Evolutionary conservation across 768 basidiomycete genomes (phyloP).

Genomic region (Rhodotorula taiwanensis): DNA sequence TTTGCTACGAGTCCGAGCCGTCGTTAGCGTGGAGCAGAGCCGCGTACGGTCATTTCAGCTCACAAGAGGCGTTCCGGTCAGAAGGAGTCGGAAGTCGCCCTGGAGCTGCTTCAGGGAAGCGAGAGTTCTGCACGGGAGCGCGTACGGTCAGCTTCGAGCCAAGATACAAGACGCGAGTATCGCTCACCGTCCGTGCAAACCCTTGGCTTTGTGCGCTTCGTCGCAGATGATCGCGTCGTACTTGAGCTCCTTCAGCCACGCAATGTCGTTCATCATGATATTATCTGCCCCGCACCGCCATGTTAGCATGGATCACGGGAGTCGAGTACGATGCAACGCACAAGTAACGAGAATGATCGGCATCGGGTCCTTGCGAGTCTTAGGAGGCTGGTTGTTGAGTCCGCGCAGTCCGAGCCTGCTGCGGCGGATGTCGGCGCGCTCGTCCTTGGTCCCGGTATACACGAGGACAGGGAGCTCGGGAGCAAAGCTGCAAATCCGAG

Average conservation of each 20-base stretch:
- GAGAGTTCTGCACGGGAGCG: slow-evolving; percentile 64
- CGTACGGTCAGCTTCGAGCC: neutral
- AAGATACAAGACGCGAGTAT: neutral
- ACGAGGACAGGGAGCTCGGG: slow-evolving; percentile 62
- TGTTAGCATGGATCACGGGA: neutral
- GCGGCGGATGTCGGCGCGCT: slow-evolving; percentile 67
- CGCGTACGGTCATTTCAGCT: slow-evolving; percentile 39
- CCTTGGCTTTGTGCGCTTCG: slow-evolving; percentile 33
- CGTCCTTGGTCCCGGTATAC: slow-evolving; percentile 78
- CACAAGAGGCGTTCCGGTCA: slow-evolving; percentile 86
- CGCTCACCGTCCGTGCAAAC: slow-evolving; percentile 50
- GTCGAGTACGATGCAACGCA: neutral
- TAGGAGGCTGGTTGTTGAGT: slow-evolving; percentile 2
- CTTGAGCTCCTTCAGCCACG: slow-evolving; percentile 6
- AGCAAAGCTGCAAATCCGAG: slow-evolving; percentile 3
- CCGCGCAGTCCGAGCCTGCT: slow-evolving; percentile 12
- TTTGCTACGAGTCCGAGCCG: slow-evolving; percentile 51
- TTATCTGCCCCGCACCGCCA: neutral
- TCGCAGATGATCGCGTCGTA: slow-evolving; percentile 17
- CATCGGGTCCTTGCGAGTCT: neutral
- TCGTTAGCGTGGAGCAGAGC: slow-evolving; percentile 7
- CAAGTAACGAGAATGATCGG: slow-evolving; percentile 27
- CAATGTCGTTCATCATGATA: slow-evolving; percentile 13
- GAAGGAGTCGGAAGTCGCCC: slow-evolving; percentile 78
- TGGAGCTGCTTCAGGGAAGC: slow-evolving; percentile 79